These are phyloP conservation scores for Alternaria burnsii DNA, from an alignment of 2,329 filamentous ascomycete species.

Conservation along the genomic window DNA sequence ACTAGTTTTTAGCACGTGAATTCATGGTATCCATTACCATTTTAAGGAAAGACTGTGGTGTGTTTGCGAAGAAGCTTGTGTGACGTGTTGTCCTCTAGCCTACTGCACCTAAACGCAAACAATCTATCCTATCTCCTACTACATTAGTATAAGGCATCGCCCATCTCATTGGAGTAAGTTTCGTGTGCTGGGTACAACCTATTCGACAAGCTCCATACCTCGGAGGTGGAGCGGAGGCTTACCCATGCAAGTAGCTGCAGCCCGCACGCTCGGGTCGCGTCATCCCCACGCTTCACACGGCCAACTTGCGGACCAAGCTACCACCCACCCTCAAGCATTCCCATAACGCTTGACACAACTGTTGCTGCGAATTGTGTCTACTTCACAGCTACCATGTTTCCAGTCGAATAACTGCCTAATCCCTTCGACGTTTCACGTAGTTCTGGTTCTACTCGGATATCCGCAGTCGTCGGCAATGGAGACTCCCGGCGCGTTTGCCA, in stretches of 20 bases:
- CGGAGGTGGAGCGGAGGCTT: slow-evolving; percentile 12
- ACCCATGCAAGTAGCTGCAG: slow-evolving; percentile 1
- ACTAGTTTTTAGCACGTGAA: too few species aligned
- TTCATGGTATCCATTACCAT: too few species aligned
- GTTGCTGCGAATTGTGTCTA: neutral
- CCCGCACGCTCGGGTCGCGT: slow-evolving; percentile 13
- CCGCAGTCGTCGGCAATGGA: slow-evolving; percentile 33
- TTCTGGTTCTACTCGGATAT: slow-evolving; percentile 16
- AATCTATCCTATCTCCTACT: too few species aligned
- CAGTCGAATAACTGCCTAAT: neutral
- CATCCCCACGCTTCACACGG: slow-evolving; percentile 15
- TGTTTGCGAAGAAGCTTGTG: too few species aligned
- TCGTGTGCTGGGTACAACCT: neutral
- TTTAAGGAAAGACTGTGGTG: too few species aligned
- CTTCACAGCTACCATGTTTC: slow-evolving; percentile 10
- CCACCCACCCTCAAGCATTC: neutral
- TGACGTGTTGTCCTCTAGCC: too few species aligned
- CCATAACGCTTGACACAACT: neutral
- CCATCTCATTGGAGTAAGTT: neutral
- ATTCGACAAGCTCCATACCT: neutral
- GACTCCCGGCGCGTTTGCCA: slow-evolving; percentile 34
- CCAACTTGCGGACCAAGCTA: slow-evolving; percentile 13
- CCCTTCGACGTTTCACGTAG: neutral
- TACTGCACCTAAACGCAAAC: too few species aligned
- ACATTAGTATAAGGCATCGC: neutral